These are phyloP conservation scores for Phytophthora aleatoria DNA, from an alignment of 352 stramenopile genomes.

Conservation along the genomic window DNA sequence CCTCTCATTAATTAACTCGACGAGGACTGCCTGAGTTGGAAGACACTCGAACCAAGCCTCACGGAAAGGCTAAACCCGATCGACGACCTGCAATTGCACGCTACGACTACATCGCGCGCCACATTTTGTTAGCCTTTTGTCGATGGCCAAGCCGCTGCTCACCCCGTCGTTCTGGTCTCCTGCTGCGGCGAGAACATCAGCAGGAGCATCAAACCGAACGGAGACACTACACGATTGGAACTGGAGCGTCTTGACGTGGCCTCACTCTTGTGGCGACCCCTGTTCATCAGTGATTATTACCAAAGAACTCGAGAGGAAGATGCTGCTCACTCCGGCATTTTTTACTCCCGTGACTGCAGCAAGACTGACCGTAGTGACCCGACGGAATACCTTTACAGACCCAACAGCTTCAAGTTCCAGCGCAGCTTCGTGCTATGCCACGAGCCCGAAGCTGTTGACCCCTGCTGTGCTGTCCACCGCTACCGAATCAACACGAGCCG, in stretches of 20 bases:
- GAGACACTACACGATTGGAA: neutral
- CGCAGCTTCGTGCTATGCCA: neutral
- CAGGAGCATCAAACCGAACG: neutral
- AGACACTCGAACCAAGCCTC: neutral
- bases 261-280: neutral
- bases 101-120: neutral
- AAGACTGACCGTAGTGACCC: neutral
- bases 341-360: neutral
- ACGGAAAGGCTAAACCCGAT: neutral
- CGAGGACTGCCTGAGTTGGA: neutral
- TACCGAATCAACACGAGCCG: neutral
- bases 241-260: neutral
- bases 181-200: neutral
- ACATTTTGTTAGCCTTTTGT: neutral
- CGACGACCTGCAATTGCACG: neutral
- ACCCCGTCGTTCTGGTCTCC: neutral
- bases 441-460: conserved; percentile 3
- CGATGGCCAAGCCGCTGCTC: conserved; percentile 1
- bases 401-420: neutral
- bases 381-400: neutral
- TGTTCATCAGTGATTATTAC: neutral
- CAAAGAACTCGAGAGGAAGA: neutral
- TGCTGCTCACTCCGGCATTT: neutral
- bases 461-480: conserved; percentile 1
- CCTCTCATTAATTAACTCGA: conserved; percentile 6